Evolutionary conservation across 441 rosid species (phyloP).

Genomic region (Cnidoscolus chayamansa): DNA sequence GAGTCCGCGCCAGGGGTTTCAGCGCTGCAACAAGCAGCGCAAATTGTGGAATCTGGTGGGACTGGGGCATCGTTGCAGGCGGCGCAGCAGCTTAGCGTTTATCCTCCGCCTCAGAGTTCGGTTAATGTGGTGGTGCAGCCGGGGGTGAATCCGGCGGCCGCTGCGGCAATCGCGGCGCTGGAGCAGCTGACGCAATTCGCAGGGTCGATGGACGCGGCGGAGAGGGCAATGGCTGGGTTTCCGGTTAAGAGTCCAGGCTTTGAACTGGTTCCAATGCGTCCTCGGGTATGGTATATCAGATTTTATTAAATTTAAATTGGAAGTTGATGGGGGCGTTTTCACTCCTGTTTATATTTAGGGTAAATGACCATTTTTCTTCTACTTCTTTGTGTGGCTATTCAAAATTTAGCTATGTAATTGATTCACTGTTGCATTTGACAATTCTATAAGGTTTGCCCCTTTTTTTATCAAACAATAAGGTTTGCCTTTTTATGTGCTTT

Average conservation of each 20-base stretch:
- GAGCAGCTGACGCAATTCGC: conserved; percentile 33
- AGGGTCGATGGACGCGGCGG: conserved; percentile 29
- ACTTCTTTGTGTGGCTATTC: not conserved
- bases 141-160: conserved; percentile 27
- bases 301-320: conserved; percentile 8
- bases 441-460: not conserved
- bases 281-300: conserved; percentile 23
- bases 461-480: not conserved
- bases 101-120: conserved; percentile 14
- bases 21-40: not conserved
- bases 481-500: not conserved
- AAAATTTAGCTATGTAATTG: not conserved
- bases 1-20: not conserved
- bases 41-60: conserved; percentile 14
- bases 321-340: not conserved
- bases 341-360: not conserved
- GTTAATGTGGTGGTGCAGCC: conserved; percentile 10
- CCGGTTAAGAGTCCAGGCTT: conserved; percentile 10
- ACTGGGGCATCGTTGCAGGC: not conserved
- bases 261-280: conserved; percentile 14
- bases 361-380: not conserved
- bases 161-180: conserved; percentile 32
- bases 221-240: conserved; percentile 27
- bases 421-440: conserved; percentile 5
- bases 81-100: conserved; percentile 5